phyloP scores from a whole-genome alignment of 225 moss, liverwort and hornwort genomes.

The Anthoceros angustus region DNA sequence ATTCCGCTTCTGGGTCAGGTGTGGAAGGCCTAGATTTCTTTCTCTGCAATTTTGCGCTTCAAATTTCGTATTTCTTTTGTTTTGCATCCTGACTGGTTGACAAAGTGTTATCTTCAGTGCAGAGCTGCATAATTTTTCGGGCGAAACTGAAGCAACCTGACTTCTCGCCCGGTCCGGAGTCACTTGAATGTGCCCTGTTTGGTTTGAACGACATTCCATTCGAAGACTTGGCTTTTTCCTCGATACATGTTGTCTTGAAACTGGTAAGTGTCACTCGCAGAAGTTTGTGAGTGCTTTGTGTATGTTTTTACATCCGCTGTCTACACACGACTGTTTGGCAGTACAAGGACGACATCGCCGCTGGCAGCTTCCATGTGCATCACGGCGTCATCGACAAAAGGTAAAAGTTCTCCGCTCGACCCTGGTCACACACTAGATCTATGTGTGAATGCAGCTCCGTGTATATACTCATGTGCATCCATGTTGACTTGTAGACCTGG shows the following conservation, averaged over 20 bases:
- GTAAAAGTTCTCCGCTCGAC: slow-evolving; percentile 12
- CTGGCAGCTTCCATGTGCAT: slow-evolving; percentile 55
- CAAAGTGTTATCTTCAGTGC: slow-evolving; percentile 74
- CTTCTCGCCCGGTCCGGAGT: slow-evolving; percentile 78
- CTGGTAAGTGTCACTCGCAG: slow-evolving; percentile 31
- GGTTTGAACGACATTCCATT: slow-evolving; percentile 74
- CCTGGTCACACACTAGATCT: neutral
- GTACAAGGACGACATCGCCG: slow-evolving; percentile 73
- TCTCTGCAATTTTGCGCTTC: neutral
- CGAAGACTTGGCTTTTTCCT: slow-evolving; percentile 64
- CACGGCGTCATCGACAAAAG: slow-evolving; percentile 94
- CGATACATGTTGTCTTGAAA: slow-evolving; percentile 65
- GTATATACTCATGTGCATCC: neutral
- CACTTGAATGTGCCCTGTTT: slow-evolving; percentile 84
- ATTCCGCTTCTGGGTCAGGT: slow-evolving; percentile 92
- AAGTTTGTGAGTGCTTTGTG: neutral
- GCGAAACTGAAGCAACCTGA: slow-evolving; percentile 62
- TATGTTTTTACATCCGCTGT: neutral
- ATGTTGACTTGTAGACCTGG: slow-evolving; percentile 40
- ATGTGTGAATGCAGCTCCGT: neutral
- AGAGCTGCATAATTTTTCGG: slow-evolving; percentile 98
- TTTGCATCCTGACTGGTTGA: slow-evolving; percentile 20
- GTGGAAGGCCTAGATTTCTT: slow-evolving; percentile 11
- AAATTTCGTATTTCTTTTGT: neutral
- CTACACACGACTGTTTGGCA: slow-evolving; percentile 20